A percentile compares a stretch with the other conserved stretches of the same genome.
Evolutionary conservation across 352 stramenopile species (phyloP).

Genomic region (Phytophthora melonis): DNA sequence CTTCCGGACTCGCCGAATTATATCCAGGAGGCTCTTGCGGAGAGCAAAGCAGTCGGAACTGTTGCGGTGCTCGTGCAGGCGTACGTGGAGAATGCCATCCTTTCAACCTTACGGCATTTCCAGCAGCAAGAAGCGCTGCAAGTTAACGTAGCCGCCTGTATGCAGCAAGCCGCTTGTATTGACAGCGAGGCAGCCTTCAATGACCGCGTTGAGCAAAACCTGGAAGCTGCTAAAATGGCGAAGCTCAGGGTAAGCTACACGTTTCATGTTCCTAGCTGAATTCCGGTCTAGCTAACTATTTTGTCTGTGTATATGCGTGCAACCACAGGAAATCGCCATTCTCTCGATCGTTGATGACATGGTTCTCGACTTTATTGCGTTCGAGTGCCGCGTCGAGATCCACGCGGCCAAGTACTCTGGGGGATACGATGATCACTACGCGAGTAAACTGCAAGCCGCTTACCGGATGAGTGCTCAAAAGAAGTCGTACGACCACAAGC

Average conservation of each 20-base stretch:
- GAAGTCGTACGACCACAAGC: conserved; percentile 57
- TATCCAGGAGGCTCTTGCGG: conserved; percentile 31
- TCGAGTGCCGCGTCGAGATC: conserved; percentile 65
- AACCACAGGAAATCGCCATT: conserved; percentile 56
- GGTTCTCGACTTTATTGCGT: conserved; percentile 58
- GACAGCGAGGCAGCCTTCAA: conserved; percentile 32
- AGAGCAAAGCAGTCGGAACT: conserved; percentile 39
- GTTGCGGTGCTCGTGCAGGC: conserved; percentile 59
- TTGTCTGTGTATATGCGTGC: background rate
- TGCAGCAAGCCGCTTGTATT: conserved; percentile 18
- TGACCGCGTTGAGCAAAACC: conserved; percentile 31
- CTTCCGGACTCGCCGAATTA: conserved; percentile 20
- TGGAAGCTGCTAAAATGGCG: conserved; percentile 47
- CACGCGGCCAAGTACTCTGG: conserved; percentile 66
- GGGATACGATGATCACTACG: conserved; percentile 70
- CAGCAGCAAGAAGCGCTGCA: conserved; percentile 61
- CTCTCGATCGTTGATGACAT: conserved; percentile 69
- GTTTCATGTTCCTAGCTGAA: background rate
- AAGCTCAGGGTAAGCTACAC: conserved; percentile 46
- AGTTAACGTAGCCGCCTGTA: conserved; percentile 51
- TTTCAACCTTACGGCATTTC: conserved; percentile 47
- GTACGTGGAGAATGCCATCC: conserved; percentile 50
- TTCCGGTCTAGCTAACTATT: background rate
- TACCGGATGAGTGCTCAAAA: conserved; percentile 79
- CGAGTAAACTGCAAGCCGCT: conserved; percentile 73